phyloP scores from a whole-genome alignment of 331 rosid genomes.

The Spiraea crenata region DNA sequence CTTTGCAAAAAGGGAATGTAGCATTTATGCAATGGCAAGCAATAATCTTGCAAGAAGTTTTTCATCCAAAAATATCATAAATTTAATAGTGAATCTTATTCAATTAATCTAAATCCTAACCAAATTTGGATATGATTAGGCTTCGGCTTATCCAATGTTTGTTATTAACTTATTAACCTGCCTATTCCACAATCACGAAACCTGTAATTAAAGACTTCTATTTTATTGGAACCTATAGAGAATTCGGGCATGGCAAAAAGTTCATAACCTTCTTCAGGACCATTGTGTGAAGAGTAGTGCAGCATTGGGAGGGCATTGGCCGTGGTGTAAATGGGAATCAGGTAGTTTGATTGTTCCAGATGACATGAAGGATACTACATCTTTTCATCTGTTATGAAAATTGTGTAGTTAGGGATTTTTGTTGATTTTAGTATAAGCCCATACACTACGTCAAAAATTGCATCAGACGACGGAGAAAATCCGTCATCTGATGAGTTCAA shows the following conservation, averaged over 20 bases:
- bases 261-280: constrained; percentile 20
- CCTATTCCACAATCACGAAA: not conserved
- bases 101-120: not conserved
- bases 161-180: not conserved
- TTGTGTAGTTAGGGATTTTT: constrained; percentile 11
- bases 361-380: constrained; percentile 17
- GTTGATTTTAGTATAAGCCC: not conserved
- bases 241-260: constrained; percentile 26
- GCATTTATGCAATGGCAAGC: not conserved
- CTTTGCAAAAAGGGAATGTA: constrained; percentile 12
- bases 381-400: constrained; percentile 23
- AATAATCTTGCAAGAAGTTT: not conserved
- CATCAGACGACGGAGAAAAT: too few species aligned
- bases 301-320: constrained; percentile 21
- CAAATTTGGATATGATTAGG: not conserved
- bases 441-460: too few species aligned
- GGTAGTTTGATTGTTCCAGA: constrained; percentile 21
- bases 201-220: constrained; percentile 7
- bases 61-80: not conserved
- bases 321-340: constrained; percentile 23
- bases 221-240: constrained; percentile 28
- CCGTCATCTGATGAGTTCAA: too few species aligned
- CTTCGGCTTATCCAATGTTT: not conserved
- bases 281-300: constrained; percentile 15
- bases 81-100: too few species aligned